Evolutionary conservation across 2,329 filamentous ascomycete species (phyloP), one percentile per base, ranked within the genome.

Genomic region (Aphanoascus verrucosus): DNA sequence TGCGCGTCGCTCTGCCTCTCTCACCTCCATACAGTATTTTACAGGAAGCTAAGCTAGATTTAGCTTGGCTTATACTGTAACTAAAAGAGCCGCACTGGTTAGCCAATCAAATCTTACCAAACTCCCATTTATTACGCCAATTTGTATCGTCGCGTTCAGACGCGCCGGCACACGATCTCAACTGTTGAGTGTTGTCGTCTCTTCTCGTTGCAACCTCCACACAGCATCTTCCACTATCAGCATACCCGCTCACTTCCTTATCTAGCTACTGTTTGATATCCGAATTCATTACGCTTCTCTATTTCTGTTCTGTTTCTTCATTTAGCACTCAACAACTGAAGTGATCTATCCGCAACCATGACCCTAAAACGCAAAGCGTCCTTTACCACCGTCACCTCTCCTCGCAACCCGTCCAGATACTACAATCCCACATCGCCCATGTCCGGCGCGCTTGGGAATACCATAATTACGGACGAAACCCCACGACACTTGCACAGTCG

Each of bases 341-440:
- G 23, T 37, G 5, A 15, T 12, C 41, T 41, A 19, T 42, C 42
- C 34, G 55, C 40, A 15, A 49, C 42, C n/a, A 81, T 82, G 78
- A 69, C 71, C 19, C 68, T 77, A 64, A 82, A 82, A 65, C 78
- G 79, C 63, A 82, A 82, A 64, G 76, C 78, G 43, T 78, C 77
- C 41, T 71, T 74, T 57, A 73, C 76, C 14, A 70, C 63, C 12
- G 58, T 74, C 15, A 62, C 72, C 35, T 70, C 73, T 42, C 65
- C 69, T 35, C 68, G 67, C 55, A 69, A 66, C 64, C 64, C 65
- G 55, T 60, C 63, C 53, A 63, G 62, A 28, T 61, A 65, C 45
- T 62, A 63, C 11, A 65, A 31, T 44, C 42, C 34, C 53, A 55
- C 58, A 59, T 52, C 57, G 63, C 53, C 59, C 55, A 46, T 63